These are phyloP conservation scores for Aspergillus puulaauensis DNA, from an alignment of 2,329 filamentous ascomycete species.

Conservation along the genomic window DNA sequence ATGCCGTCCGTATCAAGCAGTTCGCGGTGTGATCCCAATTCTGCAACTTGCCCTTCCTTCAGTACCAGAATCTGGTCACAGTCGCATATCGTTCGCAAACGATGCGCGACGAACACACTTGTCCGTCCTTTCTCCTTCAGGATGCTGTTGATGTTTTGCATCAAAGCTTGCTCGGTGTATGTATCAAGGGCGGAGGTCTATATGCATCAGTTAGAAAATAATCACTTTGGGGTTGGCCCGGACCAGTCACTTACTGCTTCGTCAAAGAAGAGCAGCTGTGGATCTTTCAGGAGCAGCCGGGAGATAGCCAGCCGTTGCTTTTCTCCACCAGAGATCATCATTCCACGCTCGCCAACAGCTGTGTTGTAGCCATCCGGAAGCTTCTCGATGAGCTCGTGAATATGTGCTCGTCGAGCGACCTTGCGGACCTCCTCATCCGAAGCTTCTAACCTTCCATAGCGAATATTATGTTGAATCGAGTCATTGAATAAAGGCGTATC, in stretches of 20 bases:
- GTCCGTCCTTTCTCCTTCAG: conserved; percentile 84
- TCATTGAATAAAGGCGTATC: conserved; percentile 98
- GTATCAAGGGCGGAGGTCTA: conserved; percentile 85
- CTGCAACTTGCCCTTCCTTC: conserved; percentile 78
- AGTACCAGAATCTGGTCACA: conserved; percentile 91
- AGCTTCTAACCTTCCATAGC: conserved; percentile 81
- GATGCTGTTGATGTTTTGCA: conserved; percentile 91
- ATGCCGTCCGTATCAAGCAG: conserved; percentile 71
- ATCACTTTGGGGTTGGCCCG: background rate
- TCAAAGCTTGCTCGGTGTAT: conserved; percentile 85
- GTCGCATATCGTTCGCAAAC: conserved; percentile 89
- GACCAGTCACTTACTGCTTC: conserved; percentile 63
- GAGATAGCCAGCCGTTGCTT: conserved; percentile 88
- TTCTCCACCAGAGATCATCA: conserved; percentile 96
- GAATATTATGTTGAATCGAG: conserved; percentile 92
- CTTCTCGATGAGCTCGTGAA: conserved; percentile 76
- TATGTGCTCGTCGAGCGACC: conserved; percentile 77
- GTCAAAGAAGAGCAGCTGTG: conserved; percentile 88
- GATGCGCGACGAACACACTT: conserved; percentile 92
- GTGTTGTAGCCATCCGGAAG: conserved; percentile 89
- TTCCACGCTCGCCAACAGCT: conserved; percentile 86
- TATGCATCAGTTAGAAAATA: conserved; percentile 3
- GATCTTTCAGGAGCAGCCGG: conserved; percentile 81
- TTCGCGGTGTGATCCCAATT: conserved; percentile 83
- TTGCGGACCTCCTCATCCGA: conserved; percentile 69